These are phyloP conservation scores for Eimeria maxima DNA, from an alignment of 169 alveolate species.

Conservation along the genomic window DNA sequence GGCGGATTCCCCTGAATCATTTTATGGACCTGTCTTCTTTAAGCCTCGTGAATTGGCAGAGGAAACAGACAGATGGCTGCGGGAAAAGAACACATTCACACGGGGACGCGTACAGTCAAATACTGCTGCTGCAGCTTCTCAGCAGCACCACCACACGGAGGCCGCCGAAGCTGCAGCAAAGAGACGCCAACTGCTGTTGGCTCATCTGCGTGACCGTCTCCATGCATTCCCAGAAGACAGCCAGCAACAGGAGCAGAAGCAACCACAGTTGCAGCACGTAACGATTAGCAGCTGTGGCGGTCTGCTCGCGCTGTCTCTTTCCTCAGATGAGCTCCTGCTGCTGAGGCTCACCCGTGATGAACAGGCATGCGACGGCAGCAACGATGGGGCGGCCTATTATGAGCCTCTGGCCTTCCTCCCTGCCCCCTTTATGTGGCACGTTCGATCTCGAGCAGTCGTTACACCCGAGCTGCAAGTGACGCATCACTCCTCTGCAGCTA, in stretches of 20 bases:
- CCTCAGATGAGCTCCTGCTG: conserved; percentile 63
- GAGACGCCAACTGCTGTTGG: conserved; percentile 8
- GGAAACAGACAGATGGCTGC: conserved; percentile 51
- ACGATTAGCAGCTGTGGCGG: conserved; percentile 45
- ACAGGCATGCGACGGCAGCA: conserved; percentile 12
- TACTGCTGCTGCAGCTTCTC: conserved; percentile 7
- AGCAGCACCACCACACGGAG: conserved; percentile 16
- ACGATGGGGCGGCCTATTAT: not conserved
- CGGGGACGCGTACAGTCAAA: not conserved
- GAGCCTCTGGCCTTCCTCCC: conserved; percentile 54
- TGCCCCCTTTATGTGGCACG: conserved; percentile 31
- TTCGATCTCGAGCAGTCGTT: conserved; percentile 18
- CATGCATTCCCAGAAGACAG: not conserved
- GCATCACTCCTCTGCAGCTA: not conserved
- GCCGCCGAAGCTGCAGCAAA: not conserved
- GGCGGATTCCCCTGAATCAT: conserved; percentile 18
- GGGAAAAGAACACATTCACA: not conserved
- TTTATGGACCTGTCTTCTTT: conserved; percentile 32
- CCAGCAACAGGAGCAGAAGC: conserved; percentile 31
- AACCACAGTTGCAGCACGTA: not conserved
- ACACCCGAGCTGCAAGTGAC: conserved; percentile 20
- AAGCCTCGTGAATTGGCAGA: conserved; percentile 14
- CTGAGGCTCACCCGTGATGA: conserved; percentile 47
- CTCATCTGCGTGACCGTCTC: conserved; percentile 16
- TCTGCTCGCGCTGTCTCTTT: conserved; percentile 40